Evolutionary conservation across 2,329 filamentous ascomycete species (phyloP).

Genomic region (Neopestalotiopsis sp.): DNA sequence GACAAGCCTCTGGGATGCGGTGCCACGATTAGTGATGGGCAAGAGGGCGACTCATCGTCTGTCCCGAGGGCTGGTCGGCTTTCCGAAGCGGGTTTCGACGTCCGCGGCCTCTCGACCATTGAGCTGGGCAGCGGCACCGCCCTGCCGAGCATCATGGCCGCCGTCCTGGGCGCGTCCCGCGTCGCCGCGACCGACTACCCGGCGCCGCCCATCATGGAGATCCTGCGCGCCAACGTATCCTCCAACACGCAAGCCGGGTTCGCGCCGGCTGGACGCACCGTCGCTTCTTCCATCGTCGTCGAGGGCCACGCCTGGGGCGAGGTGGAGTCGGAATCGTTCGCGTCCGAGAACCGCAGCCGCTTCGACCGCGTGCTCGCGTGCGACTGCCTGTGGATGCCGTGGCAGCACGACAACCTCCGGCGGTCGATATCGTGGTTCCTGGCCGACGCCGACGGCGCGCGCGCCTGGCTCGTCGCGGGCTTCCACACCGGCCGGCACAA

Average conservation of each 20-base stretch:
- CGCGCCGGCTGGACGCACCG: slow-evolving; percentile 34
- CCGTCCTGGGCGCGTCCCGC: slow-evolving; percentile 50
- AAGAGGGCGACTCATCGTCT: neutral
- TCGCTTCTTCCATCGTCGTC: slow-evolving; percentile 44
- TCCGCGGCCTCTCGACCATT: slow-evolving; percentile 57
- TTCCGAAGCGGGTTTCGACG: slow-evolving; percentile 43
- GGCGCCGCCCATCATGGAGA: slow-evolving; percentile 60
- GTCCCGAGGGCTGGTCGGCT: neutral
- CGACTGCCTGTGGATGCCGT: slow-evolving; percentile 78
- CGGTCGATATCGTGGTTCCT: slow-evolving; percentile 69
- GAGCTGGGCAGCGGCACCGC: slow-evolving; percentile 73
- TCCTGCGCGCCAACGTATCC: slow-evolving; percentile 61
- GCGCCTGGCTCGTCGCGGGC: slow-evolving; percentile 70
- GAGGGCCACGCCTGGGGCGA: slow-evolving; percentile 71
- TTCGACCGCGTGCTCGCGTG: slow-evolving; percentile 72
- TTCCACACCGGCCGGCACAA: slow-evolving; percentile 74
- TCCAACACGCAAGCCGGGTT: slow-evolving; percentile 49
- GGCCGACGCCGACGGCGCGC: slow-evolving; percentile 41
- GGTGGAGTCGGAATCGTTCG: slow-evolving; percentile 39
- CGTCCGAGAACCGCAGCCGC: slow-evolving; percentile 32
- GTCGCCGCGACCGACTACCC: slow-evolving; percentile 73
- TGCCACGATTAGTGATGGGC: too few relatives aligned
- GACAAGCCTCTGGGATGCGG: neutral
- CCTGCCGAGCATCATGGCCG: slow-evolving; percentile 55
- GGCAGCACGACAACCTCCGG: slow-evolving; percentile 71